These are phyloP conservation scores for Afroboletus lepidellus DNA, from an alignment of 1,284 basidiomycete species.

Conservation along the genomic window DNA sequence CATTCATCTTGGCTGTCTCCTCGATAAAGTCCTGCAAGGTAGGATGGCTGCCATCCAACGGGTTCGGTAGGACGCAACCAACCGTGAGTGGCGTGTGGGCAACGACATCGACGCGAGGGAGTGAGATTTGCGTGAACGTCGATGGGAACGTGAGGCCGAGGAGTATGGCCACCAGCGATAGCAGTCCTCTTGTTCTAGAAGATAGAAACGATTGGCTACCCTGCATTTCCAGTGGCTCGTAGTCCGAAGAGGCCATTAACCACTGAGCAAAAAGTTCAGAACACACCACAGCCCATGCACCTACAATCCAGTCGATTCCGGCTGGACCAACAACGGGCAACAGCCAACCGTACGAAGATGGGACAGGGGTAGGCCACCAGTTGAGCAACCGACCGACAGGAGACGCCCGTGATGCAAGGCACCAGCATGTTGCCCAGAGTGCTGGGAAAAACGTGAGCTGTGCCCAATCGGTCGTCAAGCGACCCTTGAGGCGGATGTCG, in stretches of 20 bases:
- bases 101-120: slow-evolving; percentile 43
- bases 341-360: slow-evolving; percentile 62
- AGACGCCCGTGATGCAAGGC: slow-evolving; percentile 46
- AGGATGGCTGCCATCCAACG: slow-evolving; percentile 40
- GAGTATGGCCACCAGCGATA: slow-evolving; percentile 43
- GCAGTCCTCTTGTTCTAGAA: slow-evolving; percentile 22
- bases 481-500: slow-evolving; percentile 38
- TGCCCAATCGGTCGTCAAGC: slow-evolving; percentile 36
- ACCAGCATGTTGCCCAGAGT: slow-evolving; percentile 66
- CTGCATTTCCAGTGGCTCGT: slow-evolving; percentile 10
- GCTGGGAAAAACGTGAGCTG: slow-evolving; percentile 61
- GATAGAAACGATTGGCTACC: slow-evolving; percentile 15
- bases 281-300: slow-evolving; percentile 66
- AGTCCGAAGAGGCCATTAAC: slow-evolving; percentile 45
- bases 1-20: slow-evolving; percentile 49
- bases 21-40: slow-evolving; percentile 58
- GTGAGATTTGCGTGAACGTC: slow-evolving; percentile 41
- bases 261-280: slow-evolving; percentile 52
- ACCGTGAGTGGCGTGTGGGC: slow-evolving; percentile 54
- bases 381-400: slow-evolving; percentile 68
- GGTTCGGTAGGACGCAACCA: slow-evolving; percentile 61
- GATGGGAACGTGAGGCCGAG: slow-evolving; percentile 56
- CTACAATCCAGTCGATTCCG: slow-evolving; percentile 67
- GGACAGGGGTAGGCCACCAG: slow-evolving; percentile 57
- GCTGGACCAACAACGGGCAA: slow-evolving; percentile 52